These are phyloP conservation scores for Zygnema circumcarinatum DNA, from an alignment of 139 green algal species.

Conservation along the genomic window DNA sequence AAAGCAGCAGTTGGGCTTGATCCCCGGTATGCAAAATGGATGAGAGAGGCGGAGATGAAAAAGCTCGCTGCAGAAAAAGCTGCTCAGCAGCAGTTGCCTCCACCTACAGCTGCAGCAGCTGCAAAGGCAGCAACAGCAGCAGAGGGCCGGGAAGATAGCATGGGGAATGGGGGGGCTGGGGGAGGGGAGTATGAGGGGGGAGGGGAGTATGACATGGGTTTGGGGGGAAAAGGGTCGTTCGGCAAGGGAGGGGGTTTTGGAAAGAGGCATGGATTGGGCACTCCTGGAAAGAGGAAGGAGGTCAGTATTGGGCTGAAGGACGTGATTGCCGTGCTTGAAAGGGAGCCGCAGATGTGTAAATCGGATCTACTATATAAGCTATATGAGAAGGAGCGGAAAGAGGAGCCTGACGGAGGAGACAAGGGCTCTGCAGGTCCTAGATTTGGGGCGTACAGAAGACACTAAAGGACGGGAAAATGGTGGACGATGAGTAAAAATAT, in stretches of 20 bases:
- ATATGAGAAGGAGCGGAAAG: constrained; percentile 26
- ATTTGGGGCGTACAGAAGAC: not conserved
- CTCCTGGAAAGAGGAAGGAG: not conserved
- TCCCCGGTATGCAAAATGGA: not conserved
- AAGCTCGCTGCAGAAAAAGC: not conserved
- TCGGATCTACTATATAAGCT: constrained; percentile 34
- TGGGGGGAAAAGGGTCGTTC: not conserved
- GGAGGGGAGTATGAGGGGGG: not conserved
- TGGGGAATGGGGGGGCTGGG: not conserved
- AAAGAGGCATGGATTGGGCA: not conserved
- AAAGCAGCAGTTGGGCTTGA: constrained; percentile 8
- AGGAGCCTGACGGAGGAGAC: not conserved
- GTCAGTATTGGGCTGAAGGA: constrained; percentile 13
- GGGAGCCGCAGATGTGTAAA: constrained; percentile 43
- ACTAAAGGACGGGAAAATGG: not conserved
- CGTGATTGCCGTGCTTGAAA: constrained; percentile 15
- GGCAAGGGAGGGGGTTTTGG: not conserved
- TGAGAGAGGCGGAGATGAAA: not conserved
- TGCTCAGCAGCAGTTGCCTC: not conserved
- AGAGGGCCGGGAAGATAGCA: not conserved
- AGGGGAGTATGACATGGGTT: not conserved
- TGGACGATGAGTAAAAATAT: not conserved
- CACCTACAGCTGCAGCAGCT: not conserved
- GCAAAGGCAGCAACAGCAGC: not conserved
- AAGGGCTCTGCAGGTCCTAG: not conserved